Percentiles rank a stretch among this genome's conserved stretches.
Conservation (phyloP, 192 early-diverging fungal species). For the Chytriomyces sp. region DNA sequence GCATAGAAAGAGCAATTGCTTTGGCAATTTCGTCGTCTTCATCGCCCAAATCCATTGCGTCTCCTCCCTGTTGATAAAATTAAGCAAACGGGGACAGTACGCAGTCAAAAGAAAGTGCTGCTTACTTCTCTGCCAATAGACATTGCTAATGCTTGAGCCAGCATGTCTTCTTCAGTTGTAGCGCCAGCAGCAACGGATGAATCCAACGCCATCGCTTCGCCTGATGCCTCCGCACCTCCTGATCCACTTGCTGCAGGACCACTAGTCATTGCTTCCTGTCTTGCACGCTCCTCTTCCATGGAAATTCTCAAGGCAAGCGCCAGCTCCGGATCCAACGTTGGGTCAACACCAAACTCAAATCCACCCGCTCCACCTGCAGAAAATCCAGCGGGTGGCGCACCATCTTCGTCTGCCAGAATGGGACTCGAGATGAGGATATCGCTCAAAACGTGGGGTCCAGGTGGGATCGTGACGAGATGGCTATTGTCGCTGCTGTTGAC, state of each 20-base stretch:
- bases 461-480: slow-evolving; percentile 89
- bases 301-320: slow-evolving; percentile 94
- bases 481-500: slow-evolving; percentile 95
- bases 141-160: slow-evolving; percentile 73
- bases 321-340: slow-evolving; percentile 91
- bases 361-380: slow-evolving; percentile 64
- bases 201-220: slow-evolving; percentile 51
- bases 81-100: slow-evolving; percentile 13
- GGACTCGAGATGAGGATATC: slow-evolving; percentile 88
- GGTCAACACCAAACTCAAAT: slow-evolving; percentile 95
- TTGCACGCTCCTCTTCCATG: slow-evolving; percentile 91
- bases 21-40: slow-evolving; percentile 31
- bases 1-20: slow-evolving; percentile 30
- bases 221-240: slow-evolving; percentile 1
- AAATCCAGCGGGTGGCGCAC: slow-evolving; percentile 71
- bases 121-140: slow-evolving; percentile 64
- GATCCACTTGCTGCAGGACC: slow-evolving; percentile 1
- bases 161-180: slow-evolving; percentile 62
- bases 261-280: slow-evolving; percentile 71
- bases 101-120: background rate
- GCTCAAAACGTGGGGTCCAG: slow-evolving; percentile 90
- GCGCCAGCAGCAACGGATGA: slow-evolving; percentile 32
- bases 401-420: slow-evolving; percentile 85
- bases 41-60: slow-evolving; percentile 28
- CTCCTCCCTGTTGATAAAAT: slow-evolving; percentile 2